Base-by-base conservation (phyloP, 306 rosid species). In the Vigna trinervia region DNA sequence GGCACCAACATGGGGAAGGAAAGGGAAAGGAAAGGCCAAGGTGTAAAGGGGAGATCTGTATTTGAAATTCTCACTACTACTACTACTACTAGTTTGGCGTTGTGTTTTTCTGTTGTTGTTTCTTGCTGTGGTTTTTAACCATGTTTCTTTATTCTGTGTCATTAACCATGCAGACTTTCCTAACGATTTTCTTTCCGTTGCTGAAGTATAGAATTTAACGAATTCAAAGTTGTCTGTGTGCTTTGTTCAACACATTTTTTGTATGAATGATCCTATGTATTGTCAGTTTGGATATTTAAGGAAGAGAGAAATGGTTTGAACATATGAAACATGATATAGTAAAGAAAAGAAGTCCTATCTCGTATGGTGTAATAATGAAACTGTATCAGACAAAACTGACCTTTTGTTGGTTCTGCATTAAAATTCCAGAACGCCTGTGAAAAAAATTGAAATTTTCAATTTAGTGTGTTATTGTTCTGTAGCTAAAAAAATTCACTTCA, bases 91-190 rank as follows among this genome's bases (percentile, higher is more conserved):
- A 71, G 70, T 81, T 73, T 79, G 78, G 74, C 41, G 88, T 41
- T 84, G 86, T 86, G 84, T 83, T 81, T 80, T 85, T 75, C 77
- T 78, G 52, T 75, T 71, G 12, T 78, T 81, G 78, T 60, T 82
- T 84, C 13, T 46, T 70, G 62, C 82, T 26, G 84, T 62, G 65
- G 52, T 77, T 75, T 68, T 72, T 74, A 79, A 77, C 79, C 82
- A 1, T 59, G 75, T 79, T 69, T 72, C 54, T 48, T 81, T 75
- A 75, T 60, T 71, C 70, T 73, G 11, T 76, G 71, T 83, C 85
- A 38, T 78, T 82, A 74, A 77, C 84, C 84, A 65, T 36, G 80
- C 65, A 71, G 58, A 79, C 69, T 74, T 39, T 41, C 61, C 82
- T 85, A 87, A 83, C 85, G 6, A 39, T 64, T 59, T 57, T 65